Evolutionary conservation across 140 eudicot species (phyloP).

Genomic region (Senecio squalidus): DNA sequence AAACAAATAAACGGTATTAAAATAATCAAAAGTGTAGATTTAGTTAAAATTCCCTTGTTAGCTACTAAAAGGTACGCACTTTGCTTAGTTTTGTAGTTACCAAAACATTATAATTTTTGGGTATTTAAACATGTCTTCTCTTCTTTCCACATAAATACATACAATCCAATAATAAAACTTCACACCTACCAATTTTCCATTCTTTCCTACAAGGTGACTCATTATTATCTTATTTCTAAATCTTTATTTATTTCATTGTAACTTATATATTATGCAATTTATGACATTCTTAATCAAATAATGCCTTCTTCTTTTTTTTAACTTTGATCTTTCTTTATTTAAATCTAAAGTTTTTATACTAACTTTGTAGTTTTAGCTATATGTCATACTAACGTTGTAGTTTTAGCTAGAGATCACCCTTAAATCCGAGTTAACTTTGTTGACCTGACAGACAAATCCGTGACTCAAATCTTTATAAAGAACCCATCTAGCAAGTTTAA

Average conservation of each 20-base stretch:
- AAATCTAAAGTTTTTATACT: too few species aligned
- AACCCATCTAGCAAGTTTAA: too few species aligned
- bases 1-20: too few species aligned
- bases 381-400: too few species aligned
- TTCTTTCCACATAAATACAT: slow-evolving; percentile 10
- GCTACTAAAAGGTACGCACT: slow-evolving; percentile 23
- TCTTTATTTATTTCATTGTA: not conserved
- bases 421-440: too few species aligned
- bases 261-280: slow-evolving; percentile 1
- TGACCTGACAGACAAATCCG: too few species aligned
- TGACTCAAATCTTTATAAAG: too few species aligned
- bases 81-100: slow-evolving; percentile 12
- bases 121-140: slow-evolving; percentile 19
- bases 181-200: not conserved
- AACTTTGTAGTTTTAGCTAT: not conserved
- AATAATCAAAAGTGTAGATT: not conserved
- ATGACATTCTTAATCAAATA: not conserved
- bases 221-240: not conserved
- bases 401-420: not conserved
- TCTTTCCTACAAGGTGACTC: slow-evolving; percentile 21
- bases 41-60: slow-evolving; percentile 12
- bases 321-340: too few species aligned
- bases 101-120: not conserved
- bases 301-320: too few species aligned
- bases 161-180: not conserved